Base-by-base conservation (phyloP, 2,329 filamentous ascomycete genomes). In the Penicillium decumbens region DNA sequence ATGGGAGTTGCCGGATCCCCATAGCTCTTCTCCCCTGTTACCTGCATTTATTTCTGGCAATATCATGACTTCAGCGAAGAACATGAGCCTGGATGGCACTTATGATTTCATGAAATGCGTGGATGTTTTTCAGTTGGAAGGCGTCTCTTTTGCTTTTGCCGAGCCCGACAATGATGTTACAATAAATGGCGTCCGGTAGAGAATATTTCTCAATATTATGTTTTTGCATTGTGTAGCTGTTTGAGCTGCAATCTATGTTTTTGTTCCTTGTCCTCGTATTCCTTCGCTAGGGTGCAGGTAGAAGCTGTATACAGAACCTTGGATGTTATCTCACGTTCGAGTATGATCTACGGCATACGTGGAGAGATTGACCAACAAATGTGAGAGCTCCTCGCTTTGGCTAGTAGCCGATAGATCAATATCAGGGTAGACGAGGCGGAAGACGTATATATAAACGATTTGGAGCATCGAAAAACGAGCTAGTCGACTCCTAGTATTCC, bases 1-100 rank as follows among this genome's bases (percentile, higher is more conserved):
- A 59, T 70, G 55, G 70, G 70, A 15, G 47, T 72, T 23, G 61
- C 60, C 24, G 66, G 64, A 15, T 67, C 68, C 40, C 70, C 71
- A 30, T 72, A 53, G 63, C 46, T 12, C 28, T 33, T 45, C 23
- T 38, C 12, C 23, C 18, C 23, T 35, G 20, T 33, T 27, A 25
- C 23, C 29, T 10, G 15, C 45, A 35, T 51, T 41, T 38, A 15
- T 23, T 15, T 43, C 43, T 33, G 20, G 28, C 23, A 45, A 51
- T 50, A 42, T 20, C 29, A 42, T 47, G 38, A n/a, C 23, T 39
- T 49, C 29, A 49, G 49, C 48, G 45, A 48, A n/a, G 33, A 47
- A 50, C 46, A 53, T 45, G 44, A 55, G 46, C 38, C 44, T 45
- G 43, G 41, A 28, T 45, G 20, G 20, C 39, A 15, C 18, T 30